Evolutionary conservation across 768 basidiomycete genomes (phyloP), one percentile per base, ranked within the genome.

Genomic region (Tephrocybe sp.): DNA sequence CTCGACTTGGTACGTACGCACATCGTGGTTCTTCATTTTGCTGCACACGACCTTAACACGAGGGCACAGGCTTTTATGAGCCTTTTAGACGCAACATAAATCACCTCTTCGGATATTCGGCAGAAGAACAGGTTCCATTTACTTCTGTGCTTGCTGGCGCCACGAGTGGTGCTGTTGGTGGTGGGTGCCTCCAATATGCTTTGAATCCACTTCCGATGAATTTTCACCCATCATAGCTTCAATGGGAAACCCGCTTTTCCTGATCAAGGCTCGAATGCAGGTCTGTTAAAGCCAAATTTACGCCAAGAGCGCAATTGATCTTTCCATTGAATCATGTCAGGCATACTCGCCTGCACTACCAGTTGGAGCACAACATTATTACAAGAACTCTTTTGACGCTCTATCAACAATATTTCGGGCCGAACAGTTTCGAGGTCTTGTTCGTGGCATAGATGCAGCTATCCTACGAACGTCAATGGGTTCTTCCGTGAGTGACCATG

Each of bases 181-280:
- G 93, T 93, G 54, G 24, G 68, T 53, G 23, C 11, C 24, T 10
- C 32, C 15, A 20, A 37, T 20, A 7, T 33, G 10, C n/a, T 6
- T 8, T 21, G 28, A 11, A 33, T 7, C 6, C 28, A 41, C 21
- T 20, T 33, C 11, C 51, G 18, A 48, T n/a, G 33, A 23, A 36
- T 17, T 45, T 60, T 14, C 59, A 20, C 23, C 20, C 30, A 17
- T 20, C 45, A 32, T 30, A 89, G 89, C 89, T 0, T 76, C 78
- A 45, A 68, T 94, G 37, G 94, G 93, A 36, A 96, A 92, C 66
- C 94, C 94, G 0, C 71, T 97, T 11, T 99, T 97, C 71, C 74
- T 99, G 50, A 84, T 99, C 65, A 99, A 99, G 72, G 97, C 97
- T 4, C 84, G 97, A 39, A 98, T 99, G 89, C 97, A 99, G 78